Conservation (phyloP, 495 filamentous ascomycete species). For the Cryomyces minteri region DNA sequence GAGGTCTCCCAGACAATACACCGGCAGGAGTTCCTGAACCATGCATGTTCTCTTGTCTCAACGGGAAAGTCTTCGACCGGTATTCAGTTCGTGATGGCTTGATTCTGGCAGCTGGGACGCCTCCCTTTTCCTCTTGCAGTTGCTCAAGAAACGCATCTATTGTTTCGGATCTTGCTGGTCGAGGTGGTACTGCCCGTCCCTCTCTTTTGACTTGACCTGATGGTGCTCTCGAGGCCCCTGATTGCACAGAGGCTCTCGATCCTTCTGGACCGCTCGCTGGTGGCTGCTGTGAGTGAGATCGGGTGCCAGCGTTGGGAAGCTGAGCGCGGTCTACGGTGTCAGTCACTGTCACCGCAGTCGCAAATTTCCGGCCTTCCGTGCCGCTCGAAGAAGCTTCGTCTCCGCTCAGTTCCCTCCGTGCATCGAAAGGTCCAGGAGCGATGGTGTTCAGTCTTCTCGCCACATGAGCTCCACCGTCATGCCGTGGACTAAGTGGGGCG, state of each 20-base stretch:
- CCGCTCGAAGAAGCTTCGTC: neutral
- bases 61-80: conserved; percentile 12
- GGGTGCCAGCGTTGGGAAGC: no score
- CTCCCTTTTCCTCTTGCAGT: conserved; percentile 9
- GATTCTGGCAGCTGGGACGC: neutral
- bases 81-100: conserved; percentile 1
- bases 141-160: conserved; percentile 15
- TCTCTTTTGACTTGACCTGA: neutral
- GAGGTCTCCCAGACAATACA: no score
- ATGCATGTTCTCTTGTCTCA: neutral
- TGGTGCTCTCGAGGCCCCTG: neutral
- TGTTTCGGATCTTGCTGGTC: conserved; percentile 11
- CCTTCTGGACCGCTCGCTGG: conserved; percentile 8
- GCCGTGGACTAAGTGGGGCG: neutral
- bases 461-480: neutral
- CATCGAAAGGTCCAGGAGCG: neutral
- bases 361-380: no score
- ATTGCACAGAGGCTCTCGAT: neutral
- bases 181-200: conserved; percentile 1
- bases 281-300: conserved; percentile 2
- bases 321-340: no score
- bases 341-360: no score
- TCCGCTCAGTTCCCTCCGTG: conserved; percentile 1
- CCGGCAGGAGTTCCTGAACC: no score
- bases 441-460: neutral